Evolutionary conservation across 2,329 filamentous ascomycete genomes (phyloP), one percentile per base, ranked within the genome.

Genomic region (Akanthomyces uredinophilus): DNA sequence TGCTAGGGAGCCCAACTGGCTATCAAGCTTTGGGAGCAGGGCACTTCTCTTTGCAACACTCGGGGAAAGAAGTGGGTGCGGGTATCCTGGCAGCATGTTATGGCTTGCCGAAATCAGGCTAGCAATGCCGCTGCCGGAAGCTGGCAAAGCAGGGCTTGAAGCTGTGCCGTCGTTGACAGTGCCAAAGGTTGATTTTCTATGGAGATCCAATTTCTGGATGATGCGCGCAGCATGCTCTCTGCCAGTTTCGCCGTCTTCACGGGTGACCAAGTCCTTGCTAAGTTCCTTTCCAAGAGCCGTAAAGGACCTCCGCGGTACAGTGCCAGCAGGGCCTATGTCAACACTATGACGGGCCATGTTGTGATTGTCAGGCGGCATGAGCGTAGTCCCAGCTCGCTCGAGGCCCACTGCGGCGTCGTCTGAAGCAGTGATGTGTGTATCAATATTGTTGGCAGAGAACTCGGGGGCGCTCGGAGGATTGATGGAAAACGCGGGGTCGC

Each of bases 201-300:
- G 91, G 62, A 96, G 81, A 73, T 97, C 94, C 50, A 97, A 83
- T 74, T 92, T 96, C 72, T 96, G 91, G 73, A 97, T 97, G 65
- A 98, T 92, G 64, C 93, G 87, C 22, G 91, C 86, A 10, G 91
- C 90, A 73, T 95, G 92, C 64, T 96, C 92, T 64, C 90, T 84
- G 62, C 88, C 84, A 65, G 86, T 87, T 69, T 95, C 90, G 35
- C 87, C 86, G 49, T 94, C 91, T 69, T 88, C 86, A 64, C 82
- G 77, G 27, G 59, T 61, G 4, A 61, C 59, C 32, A 61, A 20
- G 41, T 61, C 59, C 24, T 55, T 61, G n/a, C 75, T 77, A 14
- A 83, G 68, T 50, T 80, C 78, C 37, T 74, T 71, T 11, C 76
- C 76, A 27, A 81, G 70, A 1, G 81, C 80, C 4, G 84, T 87